phyloP scores from a whole-genome alignment of 1,284 basidiomycete genomes.

The Kwoniella shivajii region DNA sequence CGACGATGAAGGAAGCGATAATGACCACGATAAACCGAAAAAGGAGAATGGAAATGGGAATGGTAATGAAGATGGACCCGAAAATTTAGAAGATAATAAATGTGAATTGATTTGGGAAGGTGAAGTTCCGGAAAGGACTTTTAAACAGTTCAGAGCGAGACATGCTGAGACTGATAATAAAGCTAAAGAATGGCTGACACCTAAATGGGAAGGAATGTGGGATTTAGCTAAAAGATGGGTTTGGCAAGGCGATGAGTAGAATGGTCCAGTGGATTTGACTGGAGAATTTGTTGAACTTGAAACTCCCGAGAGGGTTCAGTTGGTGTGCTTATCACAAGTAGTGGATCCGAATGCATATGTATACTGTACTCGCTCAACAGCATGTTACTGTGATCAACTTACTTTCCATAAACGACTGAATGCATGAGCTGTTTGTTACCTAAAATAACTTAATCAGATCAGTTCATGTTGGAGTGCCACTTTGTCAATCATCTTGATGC shows the following conservation, averaged over 20 bases:
- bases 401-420: too few relatives aligned
- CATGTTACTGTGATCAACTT: too few relatives aligned
- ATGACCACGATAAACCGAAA: constrained; percentile 29
- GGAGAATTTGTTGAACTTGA: too few relatives aligned
- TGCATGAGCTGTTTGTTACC: too few relatives aligned
- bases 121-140: constrained; percentile 76
- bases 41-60: constrained; percentile 56
- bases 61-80: constrained; percentile 44
- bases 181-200: constrained; percentile 82
- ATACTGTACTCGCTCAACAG: too few relatives aligned
- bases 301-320: too few relatives aligned
- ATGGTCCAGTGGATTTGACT: neutral
- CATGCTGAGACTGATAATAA: constrained; percentile 80
- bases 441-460: too few relatives aligned
- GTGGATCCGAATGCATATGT: too few relatives aligned
- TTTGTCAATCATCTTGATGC: too few relatives aligned
- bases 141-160: constrained; percentile 77
- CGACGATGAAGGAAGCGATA: constrained; percentile 53
- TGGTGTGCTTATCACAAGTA: too few relatives aligned
- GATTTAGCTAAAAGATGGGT: constrained; percentile 78
- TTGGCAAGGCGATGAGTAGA: constrained; percentile 49
- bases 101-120: constrained; percentile 95
- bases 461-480: too few relatives aligned
- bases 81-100: constrained; percentile 76
- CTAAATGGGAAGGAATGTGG: constrained; percentile 85